Conservation (phyloP, 2,329 filamentous ascomycete species). For the Alternaria alternata region DNA sequence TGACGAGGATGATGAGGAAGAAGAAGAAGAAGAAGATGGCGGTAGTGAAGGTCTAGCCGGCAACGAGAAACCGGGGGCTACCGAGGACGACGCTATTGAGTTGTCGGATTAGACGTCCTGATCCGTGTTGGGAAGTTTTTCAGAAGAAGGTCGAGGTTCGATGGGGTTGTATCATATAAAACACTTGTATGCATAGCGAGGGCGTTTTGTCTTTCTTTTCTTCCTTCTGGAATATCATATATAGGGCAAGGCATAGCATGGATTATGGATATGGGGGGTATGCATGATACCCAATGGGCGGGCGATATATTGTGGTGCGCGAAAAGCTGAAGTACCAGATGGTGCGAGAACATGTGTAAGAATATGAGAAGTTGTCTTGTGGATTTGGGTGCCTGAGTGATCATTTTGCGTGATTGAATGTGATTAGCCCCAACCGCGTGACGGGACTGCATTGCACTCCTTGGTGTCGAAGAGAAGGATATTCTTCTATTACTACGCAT, state of each 20-base stretch:
- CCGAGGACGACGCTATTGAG: constrained; percentile 47
- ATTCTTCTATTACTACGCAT: too few relatives aligned
- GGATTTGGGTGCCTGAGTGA: not conserved
- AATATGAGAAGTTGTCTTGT: not conserved
- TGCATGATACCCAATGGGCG: not conserved
- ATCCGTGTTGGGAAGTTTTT: too few relatives aligned
- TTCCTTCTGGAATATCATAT: not conserved
- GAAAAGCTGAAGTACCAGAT: not conserved
- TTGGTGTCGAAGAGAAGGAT: too few relatives aligned
- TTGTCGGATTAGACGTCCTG: constrained; percentile 35
- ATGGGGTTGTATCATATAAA: not conserved
- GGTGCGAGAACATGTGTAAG: not conserved
- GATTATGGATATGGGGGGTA: not conserved
- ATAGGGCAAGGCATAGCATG: not conserved
- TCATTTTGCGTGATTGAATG: not conserved
- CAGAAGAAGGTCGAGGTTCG: too few relatives aligned
- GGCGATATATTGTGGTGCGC: not conserved
- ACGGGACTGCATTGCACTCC: too few relatives aligned
- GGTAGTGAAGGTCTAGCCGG: not conserved
- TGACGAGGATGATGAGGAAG: constrained; percentile 7
- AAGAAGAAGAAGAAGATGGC: constrained; percentile 7
- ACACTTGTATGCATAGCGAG: not conserved
- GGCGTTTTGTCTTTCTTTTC: not conserved
- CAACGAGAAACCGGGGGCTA: constrained; percentile 26
- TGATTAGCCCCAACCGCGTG: too few relatives aligned